Base-by-base conservation (phyloP, 2,329 filamentous ascomycete species). In the Dendrostoma leiphaemia region DNA sequence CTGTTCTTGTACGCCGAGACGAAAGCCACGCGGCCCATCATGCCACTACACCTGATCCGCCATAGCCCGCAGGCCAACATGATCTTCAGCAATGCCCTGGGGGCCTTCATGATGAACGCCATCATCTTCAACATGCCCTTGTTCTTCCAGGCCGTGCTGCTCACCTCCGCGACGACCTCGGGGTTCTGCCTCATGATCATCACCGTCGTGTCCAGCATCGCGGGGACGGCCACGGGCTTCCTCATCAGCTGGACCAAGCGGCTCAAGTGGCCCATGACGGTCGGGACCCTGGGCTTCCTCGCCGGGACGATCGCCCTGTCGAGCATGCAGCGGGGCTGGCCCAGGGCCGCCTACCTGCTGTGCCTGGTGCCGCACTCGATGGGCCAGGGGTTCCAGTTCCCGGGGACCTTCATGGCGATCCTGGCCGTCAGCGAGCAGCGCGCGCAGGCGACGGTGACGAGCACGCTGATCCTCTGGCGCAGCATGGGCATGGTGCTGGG, bases 131-230 rank as follows among this genome's bases (percentile, higher is more conserved):
- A 85, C 66, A 76, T 81, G 75, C 89, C 89, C 1, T 74, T 92
- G 7, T 92, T 86, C 73, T 91, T 90, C 71, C 88, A 90, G 66
- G 86, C 85, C 34, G 87, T 90, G 24, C 83, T 89, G 45, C 77
- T 88, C 48, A 84, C 86, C 54, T 80, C 78, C 6, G 85, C 89
- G 15, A 90, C 88, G 0, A 74, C 78, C 23, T 90, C 88, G 0
- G 89, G 89, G n/a, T 79, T 91, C 26, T 81, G 85, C 40, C 84
- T 92, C 50, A 78, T 89, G 19, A 74, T 85, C 6, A 84, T 86
- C 4, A 83, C 84, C 1, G 61, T 84, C 24, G 79, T 79, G 2
- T 70, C 81, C 26, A 84, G 83, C 40, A 43, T 69, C 31, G 71
- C 76, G 6, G 85, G 84, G 41, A 76, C 83, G 1, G 65, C 74